These are phyloP conservation scores for Fusarium torreyae DNA, from an alignment of 2,329 filamentous ascomycete genomes.

Conservation along the genomic window DNA sequence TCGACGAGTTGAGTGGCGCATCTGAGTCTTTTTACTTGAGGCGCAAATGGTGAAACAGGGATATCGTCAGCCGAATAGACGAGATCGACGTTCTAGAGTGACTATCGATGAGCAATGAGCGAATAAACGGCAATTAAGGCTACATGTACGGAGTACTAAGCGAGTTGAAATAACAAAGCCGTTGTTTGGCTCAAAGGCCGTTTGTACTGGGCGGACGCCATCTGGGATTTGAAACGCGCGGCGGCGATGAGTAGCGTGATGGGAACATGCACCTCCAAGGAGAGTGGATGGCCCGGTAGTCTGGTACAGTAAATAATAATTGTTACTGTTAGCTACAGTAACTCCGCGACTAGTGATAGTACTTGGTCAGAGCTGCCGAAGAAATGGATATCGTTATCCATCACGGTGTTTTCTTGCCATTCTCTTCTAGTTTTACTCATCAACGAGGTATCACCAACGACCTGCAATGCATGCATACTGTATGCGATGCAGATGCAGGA, in stretches of 20 bases:
- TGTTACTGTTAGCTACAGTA: constrained; percentile 17
- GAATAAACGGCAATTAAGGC: constrained; percentile 8
- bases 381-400: constrained; percentile 5
- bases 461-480: constrained; percentile 4
- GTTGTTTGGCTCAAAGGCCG: constrained; percentile 22
- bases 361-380: constrained; percentile 17
- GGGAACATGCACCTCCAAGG: constrained; percentile 6
- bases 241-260: constrained; percentile 32
- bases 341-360: constrained; percentile 2
- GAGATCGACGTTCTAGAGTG: background rate
- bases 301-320: constrained; percentile 19
- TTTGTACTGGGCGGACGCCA: constrained; percentile 36
- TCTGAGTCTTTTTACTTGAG: constrained; percentile 8
- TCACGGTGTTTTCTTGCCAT: background rate
- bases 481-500: constrained; percentile 3
- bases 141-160: background rate
- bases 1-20: constrained; percentile 20
- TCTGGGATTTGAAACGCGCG: constrained; percentile 48
- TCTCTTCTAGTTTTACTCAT: background rate
- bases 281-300: constrained; percentile 24
- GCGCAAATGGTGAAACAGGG: constrained; percentile 33
- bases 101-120: background rate
- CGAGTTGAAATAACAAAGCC: constrained; percentile 21
- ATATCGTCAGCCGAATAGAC: constrained; percentile 11
- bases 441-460: background rate